Conservation (phyloP, 2,329 filamentous ascomycete genomes). For the Colletotrichum karsti region DNA sequence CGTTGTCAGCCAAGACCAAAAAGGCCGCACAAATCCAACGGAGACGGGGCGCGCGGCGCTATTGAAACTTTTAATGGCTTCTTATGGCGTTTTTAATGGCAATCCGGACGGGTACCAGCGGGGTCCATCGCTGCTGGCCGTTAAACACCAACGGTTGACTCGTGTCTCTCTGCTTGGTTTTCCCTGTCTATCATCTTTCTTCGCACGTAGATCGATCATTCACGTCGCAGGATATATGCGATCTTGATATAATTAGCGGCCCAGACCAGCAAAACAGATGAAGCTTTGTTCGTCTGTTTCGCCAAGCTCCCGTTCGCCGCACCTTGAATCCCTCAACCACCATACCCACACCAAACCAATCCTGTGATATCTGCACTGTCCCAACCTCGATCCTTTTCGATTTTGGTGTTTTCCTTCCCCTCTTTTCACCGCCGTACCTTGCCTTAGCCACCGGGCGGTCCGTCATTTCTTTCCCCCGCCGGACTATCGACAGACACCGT, state of each 20-base stretch:
- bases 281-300: slow-evolving; percentile 9
- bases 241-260: not conserved
- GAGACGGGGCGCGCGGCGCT: not conserved
- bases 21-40: not conserved
- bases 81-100: not conserved
- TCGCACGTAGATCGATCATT: not conserved
- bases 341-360: not conserved
- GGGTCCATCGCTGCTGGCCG: not conserved
- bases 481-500: slow-evolving; percentile 6
- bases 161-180: not conserved
- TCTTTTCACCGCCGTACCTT: not conserved
- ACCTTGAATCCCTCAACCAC: not conserved
- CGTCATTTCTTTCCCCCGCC: not conserved
- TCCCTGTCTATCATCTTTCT: not conserved
- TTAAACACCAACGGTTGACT: not conserved
- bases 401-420: too few species aligned
- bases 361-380: not conserved
- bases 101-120: not conserved
- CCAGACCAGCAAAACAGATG: not conserved
- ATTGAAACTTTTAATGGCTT: slow-evolving; percentile 3
- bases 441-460: not conserved
- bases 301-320: not conserved
- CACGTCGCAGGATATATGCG: not conserved
- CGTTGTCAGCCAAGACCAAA: not conserved
- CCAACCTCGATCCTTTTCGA: not conserved